Percentiles rank a stretch among this genome's conserved stretches.
These are phyloP conservation scores for Paecilomyces variotii DNA, from an alignment of 2,329 filamentous ascomycete genomes.

Conservation along the genomic window DNA sequence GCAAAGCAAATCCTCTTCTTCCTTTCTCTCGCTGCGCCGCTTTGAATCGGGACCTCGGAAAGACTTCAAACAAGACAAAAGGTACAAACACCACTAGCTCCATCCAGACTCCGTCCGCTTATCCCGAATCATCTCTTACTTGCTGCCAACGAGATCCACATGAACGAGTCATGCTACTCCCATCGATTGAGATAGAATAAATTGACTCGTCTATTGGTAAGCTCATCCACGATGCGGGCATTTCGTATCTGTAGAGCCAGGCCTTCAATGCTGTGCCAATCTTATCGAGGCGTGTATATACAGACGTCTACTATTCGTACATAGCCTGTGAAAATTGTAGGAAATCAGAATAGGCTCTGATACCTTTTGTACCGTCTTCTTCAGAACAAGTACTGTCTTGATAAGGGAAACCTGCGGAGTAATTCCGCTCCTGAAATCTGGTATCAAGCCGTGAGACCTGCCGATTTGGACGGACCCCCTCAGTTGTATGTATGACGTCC, in stretches of 20 bases:
- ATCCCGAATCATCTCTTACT: background rate
- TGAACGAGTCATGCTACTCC: background rate
- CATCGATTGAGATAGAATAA: background rate
- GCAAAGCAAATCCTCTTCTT: background rate
- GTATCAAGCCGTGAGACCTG: background rate
- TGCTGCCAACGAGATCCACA: background rate
- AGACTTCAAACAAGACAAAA: slow-evolving; percentile 23
- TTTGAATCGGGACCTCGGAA: background rate
- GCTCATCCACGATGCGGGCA: background rate
- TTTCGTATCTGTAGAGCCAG: background rate
- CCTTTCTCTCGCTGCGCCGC: background rate
- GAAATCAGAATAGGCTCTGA: background rate
- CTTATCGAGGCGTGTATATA: background rate
- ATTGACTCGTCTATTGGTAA: background rate
- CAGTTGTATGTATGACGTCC: slow-evolving; percentile 8
- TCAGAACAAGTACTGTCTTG: background rate
- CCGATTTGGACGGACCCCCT: background rate
- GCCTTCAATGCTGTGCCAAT: background rate
- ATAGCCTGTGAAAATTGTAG: background rate
- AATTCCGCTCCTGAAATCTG: background rate
- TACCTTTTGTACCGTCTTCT: background rate
- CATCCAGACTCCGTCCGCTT: background rate
- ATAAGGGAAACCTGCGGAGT: background rate
- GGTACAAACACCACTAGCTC: slow-evolving; percentile 8
- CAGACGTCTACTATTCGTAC: background rate